Percentiles rank a stretch among this genome's conserved stretches.
Evolutionary conservation across 129 eudicot genomes (phyloP).

Genomic region (Sambucus nigra): DNA sequence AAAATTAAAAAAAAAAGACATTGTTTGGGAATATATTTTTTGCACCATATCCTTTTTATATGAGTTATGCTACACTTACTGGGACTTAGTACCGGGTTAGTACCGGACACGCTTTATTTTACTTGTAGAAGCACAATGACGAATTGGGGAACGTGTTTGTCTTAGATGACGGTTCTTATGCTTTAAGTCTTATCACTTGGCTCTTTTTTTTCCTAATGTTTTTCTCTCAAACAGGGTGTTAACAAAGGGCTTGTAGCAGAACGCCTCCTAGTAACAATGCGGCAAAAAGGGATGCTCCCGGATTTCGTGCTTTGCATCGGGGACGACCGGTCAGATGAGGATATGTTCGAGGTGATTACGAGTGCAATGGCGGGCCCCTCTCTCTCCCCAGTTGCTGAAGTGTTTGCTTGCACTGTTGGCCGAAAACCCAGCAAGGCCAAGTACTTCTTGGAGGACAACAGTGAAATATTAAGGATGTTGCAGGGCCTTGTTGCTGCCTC

Average conservation of each 20-base stretch:
- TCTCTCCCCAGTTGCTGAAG: slow-evolving; percentile 68
- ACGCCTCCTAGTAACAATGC: slow-evolving; percentile 56
- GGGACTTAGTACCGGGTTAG: no score
- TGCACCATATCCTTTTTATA: no score
- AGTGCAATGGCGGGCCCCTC: slow-evolving; percentile 43
- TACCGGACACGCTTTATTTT: no score
- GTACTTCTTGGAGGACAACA: slow-evolving; percentile 67
- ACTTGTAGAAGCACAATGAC: no score
- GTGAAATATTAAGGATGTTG: slow-evolving; percentile 64
- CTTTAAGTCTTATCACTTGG: neutral
- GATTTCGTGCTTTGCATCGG: slow-evolving; percentile 86
- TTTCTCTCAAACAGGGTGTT: slow-evolving; percentile 40
- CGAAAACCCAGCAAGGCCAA: slow-evolving; percentile 87
- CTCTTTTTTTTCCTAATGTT: neutral
- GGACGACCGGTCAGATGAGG: slow-evolving; percentile 89
- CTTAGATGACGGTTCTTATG: no score
- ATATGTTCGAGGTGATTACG: slow-evolving; percentile 83
- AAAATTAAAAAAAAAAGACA: no score
- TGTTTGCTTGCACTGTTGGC: slow-evolving; percentile 91
- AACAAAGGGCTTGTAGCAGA: slow-evolving; percentile 85
- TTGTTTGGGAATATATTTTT: no score
- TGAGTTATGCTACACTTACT: no score
- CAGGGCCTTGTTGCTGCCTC: slow-evolving; percentile 73
- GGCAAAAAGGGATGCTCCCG: slow-evolving; percentile 54
- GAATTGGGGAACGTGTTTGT: no score